Percentiles rank a stretch among this genome's conserved stretches.
These are phyloP conservation scores for Recurvomyces mirabilis DNA, from an alignment of 495 filamentous ascomycete genomes.

Conservation along the genomic window DNA sequence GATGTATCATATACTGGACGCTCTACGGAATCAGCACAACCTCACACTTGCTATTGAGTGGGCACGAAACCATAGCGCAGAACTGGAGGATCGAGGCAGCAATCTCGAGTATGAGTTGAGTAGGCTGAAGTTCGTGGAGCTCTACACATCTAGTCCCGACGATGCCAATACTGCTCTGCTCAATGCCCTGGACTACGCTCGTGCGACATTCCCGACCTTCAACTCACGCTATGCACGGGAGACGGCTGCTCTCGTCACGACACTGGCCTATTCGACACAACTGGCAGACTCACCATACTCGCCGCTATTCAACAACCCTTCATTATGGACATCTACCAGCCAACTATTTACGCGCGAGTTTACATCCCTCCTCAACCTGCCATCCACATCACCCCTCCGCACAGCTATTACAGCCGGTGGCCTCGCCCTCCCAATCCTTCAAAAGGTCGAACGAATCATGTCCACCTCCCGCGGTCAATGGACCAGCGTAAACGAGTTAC, in stretches of 20 bases:
- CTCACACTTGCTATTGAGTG: conserved; percentile 76
- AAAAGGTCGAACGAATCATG: conserved; percentile 75
- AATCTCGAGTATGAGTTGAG: conserved; percentile 92
- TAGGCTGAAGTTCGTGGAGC: conserved; percentile 74
- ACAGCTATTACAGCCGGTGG: conserved; percentile 83
- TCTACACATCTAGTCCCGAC: conserved; percentile 43
- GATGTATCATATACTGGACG: conserved; percentile 82
- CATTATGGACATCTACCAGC: conserved; percentile 69
- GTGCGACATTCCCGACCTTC: conserved; percentile 54
- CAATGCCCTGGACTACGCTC: conserved; percentile 63
- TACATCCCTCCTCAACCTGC: conserved; percentile 79
- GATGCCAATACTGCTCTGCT: conserved; percentile 34
- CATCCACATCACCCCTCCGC: conserved; percentile 80
- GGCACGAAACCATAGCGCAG: conserved; percentile 56
- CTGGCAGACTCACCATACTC: conserved; percentile 61
- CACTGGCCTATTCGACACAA: conserved; percentile 66
- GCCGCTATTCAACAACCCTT: conserved; percentile 58
- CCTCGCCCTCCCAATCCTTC: conserved; percentile 72
- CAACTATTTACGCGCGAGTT: conserved; percentile 85
- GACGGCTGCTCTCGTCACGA: conserved; percentile 61
- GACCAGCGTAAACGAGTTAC: conserved; percentile 82
- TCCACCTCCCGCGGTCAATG: conserved; percentile 83
- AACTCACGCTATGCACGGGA: conserved; percentile 58
- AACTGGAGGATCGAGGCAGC: conserved; percentile 70
- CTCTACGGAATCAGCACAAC: conserved; percentile 57